Percentiles rank a stretch among this genome's conserved stretches.
Evolutionary conservation across 2,329 filamentous ascomycete species (phyloP).

Genomic region (Colletotrichum lindemuthianum): DNA sequence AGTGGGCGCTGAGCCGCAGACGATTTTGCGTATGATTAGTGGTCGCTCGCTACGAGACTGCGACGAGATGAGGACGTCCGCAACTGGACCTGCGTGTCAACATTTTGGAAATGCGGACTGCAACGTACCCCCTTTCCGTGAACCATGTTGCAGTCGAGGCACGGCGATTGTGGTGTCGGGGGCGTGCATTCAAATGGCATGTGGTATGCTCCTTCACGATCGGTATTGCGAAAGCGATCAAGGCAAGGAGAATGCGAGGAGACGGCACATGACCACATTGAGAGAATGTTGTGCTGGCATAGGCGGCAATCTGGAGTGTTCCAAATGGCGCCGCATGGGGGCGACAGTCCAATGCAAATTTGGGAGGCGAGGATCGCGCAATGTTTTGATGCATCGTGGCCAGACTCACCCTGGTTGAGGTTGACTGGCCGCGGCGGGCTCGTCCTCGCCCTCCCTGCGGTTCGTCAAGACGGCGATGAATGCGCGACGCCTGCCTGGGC

Average conservation of each 20-base stretch:
- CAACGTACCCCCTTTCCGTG: no score
- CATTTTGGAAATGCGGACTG: no score
- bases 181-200: no score
- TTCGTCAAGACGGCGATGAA: neutral
- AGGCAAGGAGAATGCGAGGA: no score
- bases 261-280: neutral
- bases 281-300: neutral
- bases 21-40: neutral
- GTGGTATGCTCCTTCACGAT: no score
- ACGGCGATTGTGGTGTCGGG: no score
- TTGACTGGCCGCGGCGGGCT: slow-evolving; percentile 1
- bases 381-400: slow-evolving; percentile 17
- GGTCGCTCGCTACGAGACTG: slow-evolving; percentile 10
- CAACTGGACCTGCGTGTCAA: neutral
- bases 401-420: neutral
- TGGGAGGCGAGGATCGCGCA: neutral
- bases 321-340: slow-evolving; percentile 11
- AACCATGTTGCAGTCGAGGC: no score
- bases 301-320: slow-evolving; percentile 18
- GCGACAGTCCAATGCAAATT: slow-evolving; percentile 3
- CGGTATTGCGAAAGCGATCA: no score
- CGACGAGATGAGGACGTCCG: slow-evolving; percentile 23
- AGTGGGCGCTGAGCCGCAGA: slow-evolving; percentile 22
- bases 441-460: neutral
- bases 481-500: neutral